Evolutionary conservation across 2,329 filamentous ascomycete genomes (phyloP), one percentile per base, ranked within the genome.

Genomic region (Sarocladiaceae sp.): DNA sequence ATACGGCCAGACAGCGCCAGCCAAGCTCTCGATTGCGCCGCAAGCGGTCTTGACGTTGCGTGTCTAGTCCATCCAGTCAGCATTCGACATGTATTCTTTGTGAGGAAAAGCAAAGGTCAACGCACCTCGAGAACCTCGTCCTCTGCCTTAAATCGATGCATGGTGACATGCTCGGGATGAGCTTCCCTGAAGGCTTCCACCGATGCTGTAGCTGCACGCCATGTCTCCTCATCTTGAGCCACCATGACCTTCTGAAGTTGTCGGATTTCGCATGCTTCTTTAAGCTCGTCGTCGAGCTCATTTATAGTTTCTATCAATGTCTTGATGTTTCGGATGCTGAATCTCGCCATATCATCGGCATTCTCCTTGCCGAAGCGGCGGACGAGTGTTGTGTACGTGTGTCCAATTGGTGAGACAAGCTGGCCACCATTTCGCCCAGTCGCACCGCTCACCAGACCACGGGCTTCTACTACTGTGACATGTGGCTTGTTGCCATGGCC

Each of bases 1-100:
- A 44, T 73, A 75, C 1, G 73, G 68, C 64, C 67, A 74, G 5
- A 75, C 57, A 6, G 68, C 68, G 3, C 69, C 72, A 3, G 69
- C 68, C 1, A 51, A 45, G 35, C 68, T 69, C 1, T 58, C 58
- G 16, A 71, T 52, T 2, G 64, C 68, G 1, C 69, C 68, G 2
- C 31, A 43, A 3, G 48, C 43, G 20, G 45, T 47, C 13, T 55
- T 56, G 24, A 58, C 48, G 18, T 53, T 53, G 48, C 53, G 56
- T 27, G 45, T 53, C 50, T 46, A 16, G 40, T 37, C 3, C 42
- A 24, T 3, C 46, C 43, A 10, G 43, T 41, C 48, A 55, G 19
- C 6, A 18, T 21, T 26, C 9, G 0, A n/a, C 11, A 1, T 23
- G 7, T 20, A 21, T n/a, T 12, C n/a, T 16, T 6, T 20, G 39